Evolutionary conservation across 129 eudicot species (phyloP), one percentile per base, ranked within the genome.

Genomic region (Smallanthus sonchifolius): DNA sequence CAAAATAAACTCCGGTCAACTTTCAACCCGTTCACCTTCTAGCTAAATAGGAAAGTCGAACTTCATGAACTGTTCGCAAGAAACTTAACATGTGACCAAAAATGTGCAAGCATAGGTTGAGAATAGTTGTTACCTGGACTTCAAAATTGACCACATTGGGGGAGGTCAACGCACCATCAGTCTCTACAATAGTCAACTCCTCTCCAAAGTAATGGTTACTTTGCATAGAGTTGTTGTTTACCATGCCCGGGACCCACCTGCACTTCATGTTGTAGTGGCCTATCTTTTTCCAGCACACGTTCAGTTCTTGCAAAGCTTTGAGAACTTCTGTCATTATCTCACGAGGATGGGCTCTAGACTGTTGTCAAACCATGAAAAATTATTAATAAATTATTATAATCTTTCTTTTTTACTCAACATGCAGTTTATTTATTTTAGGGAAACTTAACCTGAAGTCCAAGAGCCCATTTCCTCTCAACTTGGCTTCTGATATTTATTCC

Each of bases 201-300:
- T 90, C 98, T 47, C 87, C 89, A 78, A 92, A 92, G 81, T 85
- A 87, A 77, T 76, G 81, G 70, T 84, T 84, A 35, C 69, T 74
- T 49, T 82, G 92, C 91, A 89, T 86, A 61, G 67, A 32, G 19
- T 61, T 61, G 67, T 61, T 61, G 67, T 61, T 49, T n/a, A 6
- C n/a, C 57, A 49, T 61, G 67, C 67, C 67, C 5, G 67, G 43
- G 61, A 69, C 74, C 96, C 96, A 93, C 83, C 96, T 72, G 82
- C 97, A 93, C 79, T 93, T 93, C 98, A 93, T 93, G 83, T 93
- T 93, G 80, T 93, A 93, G 69, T 86, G 98, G 10, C 97, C 98
- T 68, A 93, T 88, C 85, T 88, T 93, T 83, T 93, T 93, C 98
- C 98, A 93, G 75, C 93, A 80, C 62, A 93, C 98, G 20, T 93